These are phyloP conservation scores for Tuber melanosporum DNA, from an alignment of 495 filamentous ascomycete species.

Conservation along the genomic window DNA sequence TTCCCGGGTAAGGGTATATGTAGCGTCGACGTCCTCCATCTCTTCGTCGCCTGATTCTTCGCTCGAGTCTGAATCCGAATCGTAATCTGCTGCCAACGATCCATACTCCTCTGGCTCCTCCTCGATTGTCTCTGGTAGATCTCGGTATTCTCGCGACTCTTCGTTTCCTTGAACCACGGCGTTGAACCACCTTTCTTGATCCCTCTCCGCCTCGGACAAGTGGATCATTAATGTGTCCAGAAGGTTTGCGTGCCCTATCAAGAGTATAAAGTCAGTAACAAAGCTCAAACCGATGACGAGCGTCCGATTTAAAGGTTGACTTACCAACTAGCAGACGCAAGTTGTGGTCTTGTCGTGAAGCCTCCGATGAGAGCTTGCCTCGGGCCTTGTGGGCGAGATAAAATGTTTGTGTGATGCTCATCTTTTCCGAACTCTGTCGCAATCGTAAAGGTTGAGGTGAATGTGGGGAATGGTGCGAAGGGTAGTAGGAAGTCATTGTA, in stretches of 20 bases:
- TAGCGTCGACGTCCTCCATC: conserved; percentile 30
- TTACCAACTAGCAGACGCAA: conserved; percentile 75
- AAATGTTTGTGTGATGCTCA: conserved; percentile 97
- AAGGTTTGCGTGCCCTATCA: conserved; percentile 81
- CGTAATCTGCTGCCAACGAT: conserved; percentile 51
- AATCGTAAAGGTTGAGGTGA: conserved; percentile 27
- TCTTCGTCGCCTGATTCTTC: conserved; percentile 45
- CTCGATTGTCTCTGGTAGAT: conserved; percentile 76
- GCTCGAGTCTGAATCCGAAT: conserved; percentile 44
- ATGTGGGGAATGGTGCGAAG: conserved; percentile 25
- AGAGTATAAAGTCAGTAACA: conserved; percentile 22
- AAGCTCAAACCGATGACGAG: neutral
- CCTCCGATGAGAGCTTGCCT: conserved; percentile 88
- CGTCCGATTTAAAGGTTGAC: conserved; percentile 11
- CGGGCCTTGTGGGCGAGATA: conserved; percentile 93
- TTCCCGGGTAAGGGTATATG: conserved; percentile 20
- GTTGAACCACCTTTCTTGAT: conserved; percentile 98
- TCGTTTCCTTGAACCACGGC: conserved; percentile 75
- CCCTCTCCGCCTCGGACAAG: conserved; percentile 84
- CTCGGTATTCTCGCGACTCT: conserved; percentile 51
- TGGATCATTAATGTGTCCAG: conserved; percentile 94
- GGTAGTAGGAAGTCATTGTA: conserved; percentile 27
- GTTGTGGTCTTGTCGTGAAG: conserved; percentile 83
- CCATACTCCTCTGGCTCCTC: conserved; percentile 67
- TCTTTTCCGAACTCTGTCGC: conserved; percentile 52